Evolutionary conservation across 2,329 filamentous ascomycete genomes (phyloP).

Genomic region (Penicillium carneum): DNA sequence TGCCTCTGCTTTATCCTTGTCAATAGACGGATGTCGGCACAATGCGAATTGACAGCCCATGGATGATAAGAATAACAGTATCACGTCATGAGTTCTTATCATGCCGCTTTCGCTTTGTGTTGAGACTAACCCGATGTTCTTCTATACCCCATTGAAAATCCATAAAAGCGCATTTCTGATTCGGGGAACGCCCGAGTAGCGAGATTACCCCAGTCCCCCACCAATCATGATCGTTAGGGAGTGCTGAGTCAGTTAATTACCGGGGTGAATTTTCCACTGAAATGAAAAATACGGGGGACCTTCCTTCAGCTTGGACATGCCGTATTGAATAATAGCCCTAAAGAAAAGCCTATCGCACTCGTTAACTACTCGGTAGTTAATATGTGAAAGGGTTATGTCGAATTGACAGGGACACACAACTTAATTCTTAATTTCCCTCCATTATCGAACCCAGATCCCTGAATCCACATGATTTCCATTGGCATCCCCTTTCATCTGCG

Average conservation of each 20-base stretch:
- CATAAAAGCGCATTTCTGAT: slow-evolving; percentile 26
- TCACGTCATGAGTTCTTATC: slow-evolving; percentile 37
- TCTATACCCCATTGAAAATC: slow-evolving; percentile 7
- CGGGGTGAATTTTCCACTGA: background rate
- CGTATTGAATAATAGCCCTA: slow-evolving; percentile 15
- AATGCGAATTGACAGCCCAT: background rate
- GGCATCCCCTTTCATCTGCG: slow-evolving; percentile 12
- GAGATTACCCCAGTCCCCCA: slow-evolving; percentile 6
- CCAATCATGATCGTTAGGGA: slow-evolving; percentile 24
- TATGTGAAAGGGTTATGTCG: no score
- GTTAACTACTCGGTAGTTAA: no score
- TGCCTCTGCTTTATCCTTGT: background rate
- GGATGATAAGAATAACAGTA: slow-evolving; percentile 24
- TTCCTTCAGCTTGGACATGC: slow-evolving; percentile 3
- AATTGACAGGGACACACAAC: slow-evolving; percentile 1
- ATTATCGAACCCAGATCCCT: slow-evolving; percentile 6
- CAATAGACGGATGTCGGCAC: slow-evolving; percentile 20
- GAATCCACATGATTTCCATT: slow-evolving; percentile 12
- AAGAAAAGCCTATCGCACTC: no score
- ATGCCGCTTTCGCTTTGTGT: slow-evolving; percentile 30
- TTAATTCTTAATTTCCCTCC: background rate
- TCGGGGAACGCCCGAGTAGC: slow-evolving; percentile 20
- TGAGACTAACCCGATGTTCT: slow-evolving; percentile 6
- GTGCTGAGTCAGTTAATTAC: slow-evolving; percentile 26
- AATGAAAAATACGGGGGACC: background rate